Conservation (phyloP, 83 land plant genomes). For the Isoetes engelmannii region DNA sequence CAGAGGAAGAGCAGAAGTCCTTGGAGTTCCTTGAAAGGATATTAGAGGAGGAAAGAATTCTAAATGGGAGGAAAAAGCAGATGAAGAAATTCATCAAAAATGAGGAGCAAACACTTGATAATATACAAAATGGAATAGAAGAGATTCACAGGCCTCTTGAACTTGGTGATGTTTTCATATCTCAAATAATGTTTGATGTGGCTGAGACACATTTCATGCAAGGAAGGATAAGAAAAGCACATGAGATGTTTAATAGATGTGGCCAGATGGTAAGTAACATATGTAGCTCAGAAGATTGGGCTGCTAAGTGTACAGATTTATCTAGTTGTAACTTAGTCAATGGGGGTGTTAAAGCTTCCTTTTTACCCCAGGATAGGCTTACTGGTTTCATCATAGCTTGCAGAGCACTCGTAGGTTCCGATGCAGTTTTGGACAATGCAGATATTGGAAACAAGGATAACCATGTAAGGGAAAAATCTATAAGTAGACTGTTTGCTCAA, state of each 20-base stretch:
- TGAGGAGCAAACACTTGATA: too few relatives aligned
- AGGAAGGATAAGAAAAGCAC: constrained; percentile 27
- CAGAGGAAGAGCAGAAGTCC: too few relatives aligned
- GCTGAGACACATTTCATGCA: constrained; percentile 34
- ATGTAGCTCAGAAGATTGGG: neutral
- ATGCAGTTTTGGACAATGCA: neutral
- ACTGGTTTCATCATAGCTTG: constrained; percentile 29
- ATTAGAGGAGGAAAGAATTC: too few relatives aligned
- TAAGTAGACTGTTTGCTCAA: constrained; percentile 12
- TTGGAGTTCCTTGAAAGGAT: too few relatives aligned
- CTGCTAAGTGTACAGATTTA: neutral
- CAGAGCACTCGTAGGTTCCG: constrained; percentile 21
- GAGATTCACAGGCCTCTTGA: neutral
- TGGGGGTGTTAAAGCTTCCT: too few relatives aligned
- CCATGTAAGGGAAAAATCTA: constrained; percentile 1
- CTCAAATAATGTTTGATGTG: constrained; percentile 30
- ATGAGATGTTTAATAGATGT: constrained; percentile 23
- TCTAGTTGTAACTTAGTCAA: too few relatives aligned
- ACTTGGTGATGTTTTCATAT: constrained; percentile 2
- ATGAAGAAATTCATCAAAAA: too few relatives aligned
- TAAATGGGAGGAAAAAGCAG: too few relatives aligned
- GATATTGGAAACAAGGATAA: constrained; percentile 6
- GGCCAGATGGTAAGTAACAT: constrained; percentile 3
- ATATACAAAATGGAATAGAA: neutral
- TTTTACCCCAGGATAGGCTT: constrained; percentile 20